These are phyloP conservation scores for Lasiodiplodia hormozganensis DNA, from an alignment of 2,329 filamentous ascomycete genomes.

Conservation along the genomic window DNA sequence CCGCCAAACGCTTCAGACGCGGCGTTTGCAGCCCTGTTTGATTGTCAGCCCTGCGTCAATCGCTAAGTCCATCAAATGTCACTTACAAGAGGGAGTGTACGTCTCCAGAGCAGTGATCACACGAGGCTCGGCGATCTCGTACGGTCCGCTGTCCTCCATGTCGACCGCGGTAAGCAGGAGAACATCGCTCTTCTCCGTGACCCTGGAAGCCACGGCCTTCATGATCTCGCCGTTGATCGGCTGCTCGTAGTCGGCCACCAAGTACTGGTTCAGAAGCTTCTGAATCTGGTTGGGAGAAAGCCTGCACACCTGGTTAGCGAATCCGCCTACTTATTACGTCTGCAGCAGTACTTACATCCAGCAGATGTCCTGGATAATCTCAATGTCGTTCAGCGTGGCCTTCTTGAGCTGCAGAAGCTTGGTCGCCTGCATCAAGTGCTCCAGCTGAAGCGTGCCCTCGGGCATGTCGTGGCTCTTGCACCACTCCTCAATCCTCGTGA, in stretches of 20 bases:
- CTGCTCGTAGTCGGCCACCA: conserved; percentile 98
- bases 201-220: conserved; percentile 96
- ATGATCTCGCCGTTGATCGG: conserved; percentile 99
- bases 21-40: conserved; percentile 88
- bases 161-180: conserved; percentile 92
- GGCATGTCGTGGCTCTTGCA: conserved; percentile 99
- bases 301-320: background rate
- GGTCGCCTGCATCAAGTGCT: conserved; percentile 99
- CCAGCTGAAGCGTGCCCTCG: conserved; percentile 93
- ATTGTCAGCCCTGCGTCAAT: background rate
- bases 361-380: conserved; percentile 99
- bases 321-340: conserved; percentile 51
- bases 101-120: conserved; percentile 97
- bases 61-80: background rate
- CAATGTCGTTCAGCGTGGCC: conserved; percentile 97
- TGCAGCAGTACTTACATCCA: conserved; percentile 73
- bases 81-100: conserved; percentile 95
- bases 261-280: conserved; percentile 97
- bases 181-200: conserved; percentile 98
- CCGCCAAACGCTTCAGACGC: conserved; percentile 91
- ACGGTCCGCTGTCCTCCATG: conserved; percentile 98
- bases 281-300: conserved; percentile 98
- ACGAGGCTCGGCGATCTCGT: conserved; percentile 96
- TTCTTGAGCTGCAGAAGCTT: conserved; percentile 99
- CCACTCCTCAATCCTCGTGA: conserved; percentile 99